Evolutionary conservation across 2,329 filamentous ascomycete species (phyloP), one percentile per base, ranked within the genome.

Genomic region (Xylaria sp.): DNA sequence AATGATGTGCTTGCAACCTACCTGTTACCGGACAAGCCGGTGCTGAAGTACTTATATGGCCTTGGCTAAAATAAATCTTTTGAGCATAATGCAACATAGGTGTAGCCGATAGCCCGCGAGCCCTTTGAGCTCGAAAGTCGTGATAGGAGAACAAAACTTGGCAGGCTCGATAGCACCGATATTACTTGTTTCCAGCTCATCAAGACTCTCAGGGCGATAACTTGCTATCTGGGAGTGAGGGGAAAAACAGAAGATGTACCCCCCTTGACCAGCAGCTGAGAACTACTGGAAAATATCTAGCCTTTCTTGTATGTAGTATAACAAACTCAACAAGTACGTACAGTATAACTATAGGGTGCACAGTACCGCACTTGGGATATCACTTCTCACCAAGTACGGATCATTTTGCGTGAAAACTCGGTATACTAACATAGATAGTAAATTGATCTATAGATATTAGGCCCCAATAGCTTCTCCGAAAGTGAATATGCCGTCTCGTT

Each of bases 401-500:
- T 46, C 9, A 20, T 20, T 51, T 53, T 33, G 26, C 26, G n/a
- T 17, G 31, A 33, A 7, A 53, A 33, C 49, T 33, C 15, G 28
- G 17, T 53, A 53, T 53, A n/a, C 49, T 33, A 53, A 53, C 15
- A 28, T 33, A 53, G 49, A 44, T 56, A 59, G 36, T 56, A 33
- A 33, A 42, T n/a, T 42, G 49, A 26, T 40, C 15, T 31, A 42
- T 36, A n/a, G 40, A 28, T 23, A 13, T 40, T 38, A 59, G 28
- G 28, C 36, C 60, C 28, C 59, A 59, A 65, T 61, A 38, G 42
- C 20, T 44, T 44, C 51, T 33, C 63, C 33, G 31, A 33, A 56
- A 28, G 46, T 15, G n/a, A 49, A 51, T 33, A 28, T 46, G 54
- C 53, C 26, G n/a, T 23, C n/a, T n/a, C 26, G 10, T 59, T 59